Base-by-base conservation (phyloP, 2,329 filamentous ascomycete genomes). In the Lecanicillium sp. region DNA sequence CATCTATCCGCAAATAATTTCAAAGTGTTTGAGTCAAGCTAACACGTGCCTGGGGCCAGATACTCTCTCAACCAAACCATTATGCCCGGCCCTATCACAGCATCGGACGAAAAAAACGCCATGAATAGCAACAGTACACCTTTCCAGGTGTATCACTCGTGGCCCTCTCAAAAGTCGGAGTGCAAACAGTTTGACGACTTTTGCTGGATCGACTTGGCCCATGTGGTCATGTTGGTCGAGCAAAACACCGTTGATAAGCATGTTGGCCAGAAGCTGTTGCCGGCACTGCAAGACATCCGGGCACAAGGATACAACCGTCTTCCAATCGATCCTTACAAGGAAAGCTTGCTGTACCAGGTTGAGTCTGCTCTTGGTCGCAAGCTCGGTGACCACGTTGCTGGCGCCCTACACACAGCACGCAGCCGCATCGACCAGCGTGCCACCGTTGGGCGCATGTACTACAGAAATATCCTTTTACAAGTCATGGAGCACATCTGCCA, bases 191-290 rank as follows among this genome's bases (percentile, higher is more conserved):
- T 52, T 29, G 43, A 42, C 12, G 48, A 52, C 24, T 51, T 52
- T 14, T 51, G 44, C 44, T 52, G 51, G 51, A 51, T 48, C 24
- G 51, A 52, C 21, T 21, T 52, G 27, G 51, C 51, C 30, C 51
- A 52, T 15, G 51, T 52, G 11, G 51, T 52, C 20, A 52, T 52
- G 51, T 21, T 52, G 29, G 48, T 52, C 10, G 51, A 52, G 20
- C 51, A 52, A 24, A 30, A 42, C 1, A 50, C 48, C 10, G 41
- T 50, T 12, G 40, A 44, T 11, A 42, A 30, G n/a, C 14, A 12
- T 4, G 36, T 40, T 27, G 48, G 48, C 6, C 41, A 50, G 29
- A 39, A 44, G 36, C 26, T 50, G 21, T 23, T 50, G 8, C 48
- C 48, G 4, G 35, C 48, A 4, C 21, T 50, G 15, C 48, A 50